Conservation (phyloP, 805 yeast species). For the Candida montana region DNA sequence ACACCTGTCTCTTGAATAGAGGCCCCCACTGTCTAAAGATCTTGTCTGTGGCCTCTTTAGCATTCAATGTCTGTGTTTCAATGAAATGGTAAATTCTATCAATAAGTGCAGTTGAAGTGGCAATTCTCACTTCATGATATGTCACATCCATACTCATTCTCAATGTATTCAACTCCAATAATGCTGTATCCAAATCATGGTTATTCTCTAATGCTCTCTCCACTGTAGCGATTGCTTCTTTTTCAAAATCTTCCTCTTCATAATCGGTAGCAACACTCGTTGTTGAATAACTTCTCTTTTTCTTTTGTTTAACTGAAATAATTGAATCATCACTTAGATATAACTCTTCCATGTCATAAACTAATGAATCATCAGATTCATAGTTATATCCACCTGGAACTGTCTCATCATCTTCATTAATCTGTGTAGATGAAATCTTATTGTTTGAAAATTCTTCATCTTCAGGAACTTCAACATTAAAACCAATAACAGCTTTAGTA, state of each 20-base stretch:
- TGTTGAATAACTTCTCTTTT: conserved; percentile 38
- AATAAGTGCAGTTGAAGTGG: conserved; percentile 70
- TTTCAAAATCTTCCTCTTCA: conserved; percentile 71
- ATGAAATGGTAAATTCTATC: conserved; percentile 67
- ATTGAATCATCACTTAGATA: conserved; percentile 56
- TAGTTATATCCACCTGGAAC: conserved; percentile 29
- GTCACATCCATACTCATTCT: conserved; percentile 97
- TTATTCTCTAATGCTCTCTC: conserved; percentile 87
- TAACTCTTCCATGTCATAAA: conserved; percentile 43
- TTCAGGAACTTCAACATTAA: conserved; percentile 56
- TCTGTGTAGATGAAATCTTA: conserved; percentile 7
- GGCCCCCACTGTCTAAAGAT: conserved; percentile 78
- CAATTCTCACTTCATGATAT: conserved; percentile 85
- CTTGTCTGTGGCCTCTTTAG: conserved; percentile 70
- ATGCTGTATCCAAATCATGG: conserved; percentile 90
- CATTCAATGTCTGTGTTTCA: conserved; percentile 68
- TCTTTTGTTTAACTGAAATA: conserved; percentile 41
- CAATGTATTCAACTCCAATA: conserved; percentile 86
- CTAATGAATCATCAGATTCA: conserved; percentile 32
- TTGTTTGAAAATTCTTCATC: conserved; percentile 7
- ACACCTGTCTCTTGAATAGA: conserved; percentile 80
- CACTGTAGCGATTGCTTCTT: conserved; percentile 91
- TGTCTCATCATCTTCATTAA: conserved; percentile 17
- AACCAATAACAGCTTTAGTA: conserved; percentile 75
- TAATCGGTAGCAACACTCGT: conserved; percentile 42